Percentiles rank a stretch among this genome's conserved stretches.
Conservation (phyloP, 768 basidiomycete genomes). For the Lactarius deliciosus region DNA sequence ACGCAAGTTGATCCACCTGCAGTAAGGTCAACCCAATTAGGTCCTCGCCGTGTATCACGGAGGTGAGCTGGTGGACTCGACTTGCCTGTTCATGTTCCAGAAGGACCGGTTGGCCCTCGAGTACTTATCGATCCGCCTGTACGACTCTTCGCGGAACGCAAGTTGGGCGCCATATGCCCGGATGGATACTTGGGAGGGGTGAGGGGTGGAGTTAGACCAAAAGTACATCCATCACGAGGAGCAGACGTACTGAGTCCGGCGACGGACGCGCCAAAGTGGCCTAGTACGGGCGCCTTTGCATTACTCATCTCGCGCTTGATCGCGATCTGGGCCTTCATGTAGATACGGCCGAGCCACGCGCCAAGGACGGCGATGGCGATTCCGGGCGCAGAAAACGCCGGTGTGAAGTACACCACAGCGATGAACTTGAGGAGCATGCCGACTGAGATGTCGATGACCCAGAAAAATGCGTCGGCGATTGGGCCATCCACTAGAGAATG, state of each 20-base stretch:
- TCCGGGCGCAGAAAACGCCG: constrained; percentile 43
- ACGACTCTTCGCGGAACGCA: constrained; percentile 43
- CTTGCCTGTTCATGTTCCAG: constrained; percentile 49
- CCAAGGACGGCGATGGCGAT: constrained; percentile 41
- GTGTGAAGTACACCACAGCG: constrained; percentile 41
- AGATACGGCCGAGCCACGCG: constrained; percentile 45
- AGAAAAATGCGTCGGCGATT: constrained; percentile 32
- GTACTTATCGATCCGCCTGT: constrained; percentile 50
- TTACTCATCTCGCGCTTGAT: constrained; percentile 59
- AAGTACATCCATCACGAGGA: too few species aligned
- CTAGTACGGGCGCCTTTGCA: constrained; percentile 48
- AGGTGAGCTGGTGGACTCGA: background rate
- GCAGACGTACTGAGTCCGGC: constrained; percentile 43
- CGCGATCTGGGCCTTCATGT: constrained; percentile 55
- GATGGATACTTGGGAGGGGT: constrained; percentile 40
- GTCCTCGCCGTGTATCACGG: background rate
- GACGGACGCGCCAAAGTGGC: constrained; percentile 54
- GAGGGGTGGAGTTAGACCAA: background rate
- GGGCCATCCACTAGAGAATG: constrained; percentile 39
- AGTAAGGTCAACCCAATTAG: background rate
- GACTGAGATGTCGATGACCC: constrained; percentile 35
- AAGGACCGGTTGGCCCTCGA: constrained; percentile 41
- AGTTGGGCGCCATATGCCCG: constrained; percentile 56
- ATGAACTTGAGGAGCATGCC: constrained; percentile 39
- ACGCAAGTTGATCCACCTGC: constrained; percentile 49